These are phyloP conservation scores for Thielaviopsis musarum DNA, from an alignment of 2,329 filamentous ascomycete species.

Conservation along the genomic window DNA sequence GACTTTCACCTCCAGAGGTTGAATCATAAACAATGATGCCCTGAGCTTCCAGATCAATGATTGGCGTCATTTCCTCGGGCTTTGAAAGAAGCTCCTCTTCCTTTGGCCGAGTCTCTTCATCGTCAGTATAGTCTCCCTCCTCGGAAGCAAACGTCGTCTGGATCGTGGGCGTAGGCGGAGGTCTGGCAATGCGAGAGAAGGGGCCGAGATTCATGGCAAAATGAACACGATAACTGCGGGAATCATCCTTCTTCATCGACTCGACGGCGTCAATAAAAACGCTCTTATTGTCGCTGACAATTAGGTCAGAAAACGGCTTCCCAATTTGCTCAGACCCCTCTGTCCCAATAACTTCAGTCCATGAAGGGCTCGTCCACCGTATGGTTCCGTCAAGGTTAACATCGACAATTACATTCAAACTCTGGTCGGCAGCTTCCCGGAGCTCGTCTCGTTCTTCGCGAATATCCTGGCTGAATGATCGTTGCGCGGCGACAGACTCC, in stretches of 20 bases:
- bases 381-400: slow-evolving; percentile 78
- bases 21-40: slow-evolving; percentile 97
- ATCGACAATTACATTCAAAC: slow-evolving; percentile 89
- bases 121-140: slow-evolving; percentile 16
- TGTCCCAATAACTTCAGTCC: slow-evolving; percentile 83
- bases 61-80: slow-evolving; percentile 23
- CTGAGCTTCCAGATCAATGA: slow-evolving; percentile 78
- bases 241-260: slow-evolving; percentile 83
- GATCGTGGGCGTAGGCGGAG: slow-evolving; percentile 8
- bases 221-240: slow-evolving; percentile 75
- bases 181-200: slow-evolving; percentile 27
- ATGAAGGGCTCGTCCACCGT: slow-evolving; percentile 92
- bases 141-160: slow-evolving; percentile 21
- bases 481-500: slow-evolving; percentile 37
- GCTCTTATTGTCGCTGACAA: slow-evolving; percentile 60
- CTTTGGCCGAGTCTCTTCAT: slow-evolving; percentile 17
- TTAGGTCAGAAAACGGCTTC: slow-evolving; percentile 60
- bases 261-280: slow-evolving; percentile 74
- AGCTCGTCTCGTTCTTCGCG: slow-evolving; percentile 85
- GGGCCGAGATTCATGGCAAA: slow-evolving; percentile 59
- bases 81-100: slow-evolving; percentile 18
- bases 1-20: slow-evolving; percentile 69
- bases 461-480: slow-evolving; percentile 72
- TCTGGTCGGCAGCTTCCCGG: slow-evolving; percentile 89
- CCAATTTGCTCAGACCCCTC: slow-evolving; percentile 55